Evolutionary conservation across 495 filamentous ascomycete species (phyloP).

Genomic region (Penicillium bialowiezense): DNA sequence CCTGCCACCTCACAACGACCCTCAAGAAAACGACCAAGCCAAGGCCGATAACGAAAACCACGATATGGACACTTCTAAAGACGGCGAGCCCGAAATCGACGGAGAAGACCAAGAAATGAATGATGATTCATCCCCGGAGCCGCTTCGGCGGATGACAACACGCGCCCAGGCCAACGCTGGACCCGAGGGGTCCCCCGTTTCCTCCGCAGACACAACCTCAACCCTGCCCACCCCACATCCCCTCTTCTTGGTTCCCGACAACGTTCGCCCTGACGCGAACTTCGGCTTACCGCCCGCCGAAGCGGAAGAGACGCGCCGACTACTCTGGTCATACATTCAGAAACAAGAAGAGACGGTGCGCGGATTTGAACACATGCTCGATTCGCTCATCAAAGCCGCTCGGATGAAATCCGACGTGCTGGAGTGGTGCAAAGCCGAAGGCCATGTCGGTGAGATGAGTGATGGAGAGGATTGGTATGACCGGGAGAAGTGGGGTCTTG

Average conservation of each 20-base stretch:
- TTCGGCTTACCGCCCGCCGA: conserved; percentile 76
- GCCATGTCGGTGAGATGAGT: conserved; percentile 78
- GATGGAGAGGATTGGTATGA: conserved; percentile 98
- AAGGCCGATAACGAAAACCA: conserved; percentile 8
- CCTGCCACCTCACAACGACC: conserved; percentile 31
- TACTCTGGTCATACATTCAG: conserved; percentile 84
- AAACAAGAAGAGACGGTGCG: conserved; percentile 95
- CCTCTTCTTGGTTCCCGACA: conserved; percentile 73
- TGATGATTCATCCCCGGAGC: conserved; percentile 37
- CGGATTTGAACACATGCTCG: conserved; percentile 70
- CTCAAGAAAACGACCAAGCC: neutral
- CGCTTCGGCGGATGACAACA: conserved; percentile 67
- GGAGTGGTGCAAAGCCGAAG: conserved; percentile 87
- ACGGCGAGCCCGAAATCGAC: conserved; percentile 14
- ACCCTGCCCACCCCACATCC: conserved; percentile 67
- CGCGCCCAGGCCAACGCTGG: conserved; percentile 60
- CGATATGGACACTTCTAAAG: conserved; percentile 8
- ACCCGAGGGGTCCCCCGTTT: conserved; percentile 38
- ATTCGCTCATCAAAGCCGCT: conserved; percentile 72
- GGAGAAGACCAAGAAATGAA: conserved; percentile 40
- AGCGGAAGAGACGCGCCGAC: conserved; percentile 82
- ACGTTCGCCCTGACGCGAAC: conserved; percentile 70
- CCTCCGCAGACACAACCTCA: conserved; percentile 46
- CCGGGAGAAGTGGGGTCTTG: conserved; percentile 80
- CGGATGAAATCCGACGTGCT: conserved; percentile 75